A percentile compares a stretch with the other conserved stretches of the same genome.
Conservation (phyloP, 2,329 filamentous ascomycete species). For the Ilyonectria mors-panacis region DNA sequence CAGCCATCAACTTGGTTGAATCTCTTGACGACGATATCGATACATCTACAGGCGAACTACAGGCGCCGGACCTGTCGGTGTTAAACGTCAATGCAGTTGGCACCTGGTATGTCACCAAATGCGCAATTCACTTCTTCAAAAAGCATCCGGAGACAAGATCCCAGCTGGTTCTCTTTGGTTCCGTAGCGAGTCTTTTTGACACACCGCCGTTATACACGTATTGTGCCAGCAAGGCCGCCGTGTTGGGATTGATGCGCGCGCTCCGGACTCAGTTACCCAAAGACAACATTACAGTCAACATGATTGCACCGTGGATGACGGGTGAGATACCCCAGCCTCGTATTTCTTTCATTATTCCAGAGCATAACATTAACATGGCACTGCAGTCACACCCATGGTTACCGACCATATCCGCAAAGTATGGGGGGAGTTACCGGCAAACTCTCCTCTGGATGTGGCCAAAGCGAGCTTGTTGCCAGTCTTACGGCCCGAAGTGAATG, state of each 20-base stretch:
- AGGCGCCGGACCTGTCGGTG: slow-evolving; percentile 4
- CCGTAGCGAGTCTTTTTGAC: slow-evolving; percentile 20
- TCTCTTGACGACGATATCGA: neutral
- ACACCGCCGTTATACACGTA: slow-evolving; percentile 26
- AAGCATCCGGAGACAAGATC: slow-evolving; percentile 27
- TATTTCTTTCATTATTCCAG: neutral
- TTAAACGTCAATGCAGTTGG: slow-evolving; percentile 25
- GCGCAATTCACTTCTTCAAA: slow-evolving; percentile 26
- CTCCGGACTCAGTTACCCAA: slow-evolving; percentile 16
- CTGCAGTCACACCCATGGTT: slow-evolving; percentile 17
- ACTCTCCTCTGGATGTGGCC: slow-evolving; percentile 19
- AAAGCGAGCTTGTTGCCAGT: slow-evolving; percentile 17
- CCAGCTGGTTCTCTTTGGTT: slow-evolving; percentile 21
- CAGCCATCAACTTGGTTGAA: slow-evolving; percentile 21
- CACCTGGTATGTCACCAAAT: slow-evolving; percentile 18
- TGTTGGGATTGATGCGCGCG: slow-evolving; percentile 24
- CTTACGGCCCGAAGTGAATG: slow-evolving; percentile 12
- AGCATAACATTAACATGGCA: too few species aligned
- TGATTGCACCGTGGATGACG: slow-evolving; percentile 31
- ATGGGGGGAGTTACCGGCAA: slow-evolving; percentile 20
- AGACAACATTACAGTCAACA: slow-evolving; percentile 23
- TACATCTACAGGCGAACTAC: neutral
- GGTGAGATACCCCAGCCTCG: neutral
- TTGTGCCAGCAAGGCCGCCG: slow-evolving; percentile 22
- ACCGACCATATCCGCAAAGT: slow-evolving; percentile 13